A percentile compares a stretch with the other conserved stretches of the same genome.
phyloP scores from a whole-genome alignment of 75 land plant species.

The Azolla pinnata region DNA sequence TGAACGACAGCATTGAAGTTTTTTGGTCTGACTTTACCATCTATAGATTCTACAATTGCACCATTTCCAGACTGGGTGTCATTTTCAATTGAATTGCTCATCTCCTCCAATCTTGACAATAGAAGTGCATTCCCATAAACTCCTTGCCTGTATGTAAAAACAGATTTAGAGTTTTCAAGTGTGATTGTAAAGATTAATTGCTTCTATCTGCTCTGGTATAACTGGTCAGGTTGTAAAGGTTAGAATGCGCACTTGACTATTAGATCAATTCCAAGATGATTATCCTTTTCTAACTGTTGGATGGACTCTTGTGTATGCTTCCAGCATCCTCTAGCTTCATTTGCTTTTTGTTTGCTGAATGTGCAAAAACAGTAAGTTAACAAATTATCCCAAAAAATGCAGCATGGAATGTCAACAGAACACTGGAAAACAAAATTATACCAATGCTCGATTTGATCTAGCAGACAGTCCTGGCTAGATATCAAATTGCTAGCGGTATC shows the following conservation, averaged over 20 bases:
- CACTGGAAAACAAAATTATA: conserved; percentile 9
- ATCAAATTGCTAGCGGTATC: conserved; percentile 16
- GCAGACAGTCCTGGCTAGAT: conserved; percentile 17
- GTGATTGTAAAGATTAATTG: background rate
- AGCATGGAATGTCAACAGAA: conserved; percentile 1
- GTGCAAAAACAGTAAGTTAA: background rate
- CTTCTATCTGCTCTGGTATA: background rate
- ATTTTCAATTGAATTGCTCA: conserved; percentile 40
- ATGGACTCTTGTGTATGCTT: conserved; percentile 39
- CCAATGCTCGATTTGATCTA: conserved; percentile 20
- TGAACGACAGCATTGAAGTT: too few species aligned
- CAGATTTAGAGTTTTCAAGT: background rate
- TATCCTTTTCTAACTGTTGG: conserved; percentile 31
- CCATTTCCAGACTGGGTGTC: conserved; percentile 47
- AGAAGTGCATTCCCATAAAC: conserved; percentile 46
- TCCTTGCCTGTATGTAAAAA: conserved; percentile 60
- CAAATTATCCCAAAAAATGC: background rate
- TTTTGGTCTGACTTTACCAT: too few species aligned
- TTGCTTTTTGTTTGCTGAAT: conserved; percentile 45
- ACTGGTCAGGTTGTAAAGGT: background rate
- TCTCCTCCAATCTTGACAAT: conserved; percentile 31
- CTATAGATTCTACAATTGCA: conserved; percentile 41
- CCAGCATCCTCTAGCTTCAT: conserved; percentile 45
- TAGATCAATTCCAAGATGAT: conserved; percentile 47
- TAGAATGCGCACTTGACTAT: conserved; percentile 32